A percentile compares a stretch with the other conserved stretches of the same genome.
Conservation (phyloP, 441 rosid species). For the Geranium incanum region DNA sequence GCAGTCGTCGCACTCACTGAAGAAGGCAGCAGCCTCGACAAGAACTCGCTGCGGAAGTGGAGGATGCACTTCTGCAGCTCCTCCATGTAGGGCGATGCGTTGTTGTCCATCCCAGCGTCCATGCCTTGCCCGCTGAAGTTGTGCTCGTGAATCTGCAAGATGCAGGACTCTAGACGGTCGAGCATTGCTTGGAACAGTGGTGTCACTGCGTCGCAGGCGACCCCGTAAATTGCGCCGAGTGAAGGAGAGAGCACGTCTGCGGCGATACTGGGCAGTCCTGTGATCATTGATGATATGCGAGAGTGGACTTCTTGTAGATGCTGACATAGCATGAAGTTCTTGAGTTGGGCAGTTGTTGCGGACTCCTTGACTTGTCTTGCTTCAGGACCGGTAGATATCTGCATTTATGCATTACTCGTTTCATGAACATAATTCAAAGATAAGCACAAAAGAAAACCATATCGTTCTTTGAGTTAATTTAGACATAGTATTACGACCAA, state of each 20-base stretch:
- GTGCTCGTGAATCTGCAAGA: constrained; percentile 86
- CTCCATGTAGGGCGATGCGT: constrained; percentile 92
- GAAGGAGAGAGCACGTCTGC: constrained; percentile 73
- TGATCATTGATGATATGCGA: constrained; percentile 58
- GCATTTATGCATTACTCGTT: constrained; percentile 26
- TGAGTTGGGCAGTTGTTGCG: constrained; percentile 75
- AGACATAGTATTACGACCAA: not conserved
- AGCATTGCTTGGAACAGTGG: constrained; percentile 86
- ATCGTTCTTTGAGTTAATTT: not conserved
- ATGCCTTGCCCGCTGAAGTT: constrained; percentile 61
- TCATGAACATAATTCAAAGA: constrained; percentile 11
- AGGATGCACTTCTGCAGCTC: constrained; percentile 78
- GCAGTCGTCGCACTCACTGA: constrained; percentile 40
- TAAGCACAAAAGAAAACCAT: not conserved
- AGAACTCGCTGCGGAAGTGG: constrained; percentile 79
- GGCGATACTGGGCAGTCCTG: constrained; percentile 61
- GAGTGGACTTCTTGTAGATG: constrained; percentile 89
- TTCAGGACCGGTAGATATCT: constrained; percentile 95
- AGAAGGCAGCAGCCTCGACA: constrained; percentile 70
- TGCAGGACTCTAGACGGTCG: constrained; percentile 81
- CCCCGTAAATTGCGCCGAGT: constrained; percentile 63
- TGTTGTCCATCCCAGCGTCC: constrained; percentile 80
- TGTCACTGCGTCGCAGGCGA: constrained; percentile 82
- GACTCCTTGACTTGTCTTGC: constrained; percentile 83
- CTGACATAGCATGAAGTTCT: constrained; percentile 79